A percentile compares a stretch with the other conserved stretches of the same genome.
phyloP scores from a whole-genome alignment of 768 basidiomycete genomes.

The Lactifluus hygrophoroides region DNA sequence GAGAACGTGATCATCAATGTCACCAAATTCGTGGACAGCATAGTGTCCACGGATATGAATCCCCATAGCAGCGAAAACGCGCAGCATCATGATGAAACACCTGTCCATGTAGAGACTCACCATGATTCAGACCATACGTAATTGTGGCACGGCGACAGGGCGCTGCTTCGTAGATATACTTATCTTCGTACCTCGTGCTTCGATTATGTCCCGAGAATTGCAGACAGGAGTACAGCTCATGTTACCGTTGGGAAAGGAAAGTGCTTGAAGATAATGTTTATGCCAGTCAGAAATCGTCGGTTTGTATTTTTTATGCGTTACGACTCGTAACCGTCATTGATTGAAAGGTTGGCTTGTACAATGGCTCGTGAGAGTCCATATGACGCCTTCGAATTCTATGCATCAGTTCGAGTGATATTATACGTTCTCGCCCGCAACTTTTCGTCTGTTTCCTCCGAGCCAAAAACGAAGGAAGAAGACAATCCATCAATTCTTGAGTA shows the following conservation, averaged over 20 bases:
- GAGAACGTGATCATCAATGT: background rate
- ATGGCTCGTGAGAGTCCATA: background rate
- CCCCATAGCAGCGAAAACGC: background rate
- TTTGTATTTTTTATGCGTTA: too few relatives aligned
- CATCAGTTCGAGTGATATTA: background rate
- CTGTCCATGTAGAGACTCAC: background rate
- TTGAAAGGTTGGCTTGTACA: background rate
- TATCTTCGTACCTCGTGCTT: background rate
- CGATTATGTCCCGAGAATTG: background rate
- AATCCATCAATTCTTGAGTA: background rate
- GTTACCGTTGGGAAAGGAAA: background rate
- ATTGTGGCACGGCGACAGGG: background rate
- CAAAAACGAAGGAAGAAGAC: background rate
- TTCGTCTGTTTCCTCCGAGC: background rate
- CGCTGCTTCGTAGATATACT: background rate
- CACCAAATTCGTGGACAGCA: background rate
- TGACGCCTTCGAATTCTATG: constrained; percentile 9
- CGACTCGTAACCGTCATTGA: background rate
- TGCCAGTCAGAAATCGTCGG: background rate
- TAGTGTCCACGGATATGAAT: background rate
- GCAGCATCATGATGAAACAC: background rate
- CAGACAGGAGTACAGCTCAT: background rate
- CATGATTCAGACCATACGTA: background rate
- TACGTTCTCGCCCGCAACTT: background rate
- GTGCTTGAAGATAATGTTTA: background rate